Percentiles rank a stretch among this genome's conserved stretches.
Conservation (phyloP, 2,329 filamentous ascomycete genomes). For the Ustulina deusta region DNA sequence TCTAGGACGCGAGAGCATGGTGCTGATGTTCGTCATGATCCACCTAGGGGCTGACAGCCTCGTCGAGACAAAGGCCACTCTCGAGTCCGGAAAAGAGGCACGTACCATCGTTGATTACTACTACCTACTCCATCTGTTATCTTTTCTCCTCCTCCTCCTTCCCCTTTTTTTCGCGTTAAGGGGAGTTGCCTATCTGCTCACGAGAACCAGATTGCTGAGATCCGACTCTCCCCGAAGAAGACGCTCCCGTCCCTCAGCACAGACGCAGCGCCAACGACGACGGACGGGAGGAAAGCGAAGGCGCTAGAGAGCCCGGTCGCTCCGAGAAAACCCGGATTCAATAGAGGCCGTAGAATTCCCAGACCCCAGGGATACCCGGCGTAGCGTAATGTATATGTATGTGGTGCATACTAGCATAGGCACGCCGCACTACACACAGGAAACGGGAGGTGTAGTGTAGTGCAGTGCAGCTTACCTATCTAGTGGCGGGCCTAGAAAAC, state of each 20-base stretch:
- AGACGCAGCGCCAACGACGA: not conserved
- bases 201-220: slow-evolving; percentile 17
- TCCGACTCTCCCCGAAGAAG: slow-evolving; percentile 22
- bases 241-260: not conserved
- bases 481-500: slow-evolving; percentile 1
- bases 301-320: not conserved
- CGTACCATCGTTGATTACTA: not conserved
- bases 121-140: too few relatives aligned
- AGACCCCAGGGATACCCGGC: not conserved
- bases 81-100: slow-evolving; percentile 37
- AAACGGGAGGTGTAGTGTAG: too few relatives aligned
- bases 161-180: not conserved
- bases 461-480: too few relatives aligned
- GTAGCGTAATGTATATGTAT: too few relatives aligned
- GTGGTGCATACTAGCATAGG: too few relatives aligned
- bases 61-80: slow-evolving; percentile 36
- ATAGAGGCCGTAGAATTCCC: not conserved
- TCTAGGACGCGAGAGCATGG: slow-evolving; percentile 43
- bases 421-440: too few relatives aligned
- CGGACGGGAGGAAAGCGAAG: not conserved
- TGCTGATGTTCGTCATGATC: slow-evolving; percentile 50
- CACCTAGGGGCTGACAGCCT: slow-evolving; percentile 36
- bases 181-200: not conserved
- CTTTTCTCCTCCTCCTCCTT: not conserved
- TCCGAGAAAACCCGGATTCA: not conserved